phyloP scores from a whole-genome alignment of 768 basidiomycete species.

The Boletus subparvulus region DNA sequence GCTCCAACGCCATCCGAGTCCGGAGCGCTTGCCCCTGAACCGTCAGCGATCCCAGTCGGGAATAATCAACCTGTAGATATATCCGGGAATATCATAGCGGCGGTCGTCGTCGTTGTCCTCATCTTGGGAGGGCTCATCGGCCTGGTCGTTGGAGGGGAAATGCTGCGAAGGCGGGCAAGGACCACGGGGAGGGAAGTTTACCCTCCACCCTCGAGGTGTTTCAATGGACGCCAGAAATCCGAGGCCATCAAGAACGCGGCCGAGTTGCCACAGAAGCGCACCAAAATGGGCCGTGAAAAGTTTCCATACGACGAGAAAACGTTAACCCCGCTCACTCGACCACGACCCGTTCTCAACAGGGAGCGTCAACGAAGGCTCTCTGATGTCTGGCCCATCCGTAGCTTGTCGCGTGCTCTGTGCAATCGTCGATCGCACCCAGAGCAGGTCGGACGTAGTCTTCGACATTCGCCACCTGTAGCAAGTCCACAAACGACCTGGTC shows the following conservation, averaged over 20 bases:
- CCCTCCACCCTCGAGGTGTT: not conserved
- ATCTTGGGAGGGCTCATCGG: constrained; percentile 29
- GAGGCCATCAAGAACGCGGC: not conserved
- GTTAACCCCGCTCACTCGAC: constrained; percentile 11
- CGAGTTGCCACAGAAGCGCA: not conserved
- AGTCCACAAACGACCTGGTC: constrained; percentile 31
- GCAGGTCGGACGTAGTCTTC: not conserved
- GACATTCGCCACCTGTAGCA: not conserved
- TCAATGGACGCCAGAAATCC: constrained; percentile 6
- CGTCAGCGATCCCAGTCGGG: constrained; percentile 1
- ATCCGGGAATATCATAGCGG: constrained; percentile 24
- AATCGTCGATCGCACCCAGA: constrained; percentile 7
- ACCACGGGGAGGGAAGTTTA: not conserved
- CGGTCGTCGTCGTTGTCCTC: constrained; percentile 22
- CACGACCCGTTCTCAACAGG: constrained; percentile 10
- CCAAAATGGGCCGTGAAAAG: constrained; percentile 1
- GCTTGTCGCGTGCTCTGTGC: constrained; percentile 14
- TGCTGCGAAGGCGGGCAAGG: constrained; percentile 22
- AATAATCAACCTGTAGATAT: constrained; percentile 4
- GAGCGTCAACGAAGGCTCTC: constrained; percentile 17
- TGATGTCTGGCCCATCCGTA: constrained; percentile 22
- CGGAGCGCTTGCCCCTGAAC: constrained; percentile 1
- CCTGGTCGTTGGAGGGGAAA: constrained; percentile 27
- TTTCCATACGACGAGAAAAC: constrained; percentile 16
- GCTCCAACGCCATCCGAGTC: constrained; percentile 6